Conservation (phyloP, 352 stramenopile species). For the Blastocystis sp. region DNA sequence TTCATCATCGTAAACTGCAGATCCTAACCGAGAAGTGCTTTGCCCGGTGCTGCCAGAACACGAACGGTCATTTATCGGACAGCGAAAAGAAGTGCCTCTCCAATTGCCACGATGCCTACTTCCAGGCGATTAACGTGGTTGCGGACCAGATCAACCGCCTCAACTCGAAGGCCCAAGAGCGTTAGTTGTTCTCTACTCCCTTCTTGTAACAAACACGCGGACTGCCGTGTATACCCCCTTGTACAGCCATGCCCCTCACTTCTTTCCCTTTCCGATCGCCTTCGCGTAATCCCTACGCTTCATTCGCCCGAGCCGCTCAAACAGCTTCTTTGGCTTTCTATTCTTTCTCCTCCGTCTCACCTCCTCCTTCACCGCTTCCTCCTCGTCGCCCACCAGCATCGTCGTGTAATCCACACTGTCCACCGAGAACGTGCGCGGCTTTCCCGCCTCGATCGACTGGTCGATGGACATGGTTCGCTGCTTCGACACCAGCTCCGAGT, state of each 20-base stretch:
- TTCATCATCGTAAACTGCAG: not conserved
- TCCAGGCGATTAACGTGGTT: constrained; percentile 47
- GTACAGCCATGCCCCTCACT: not conserved
- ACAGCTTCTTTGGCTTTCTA: constrained; percentile 35
- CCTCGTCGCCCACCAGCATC: constrained; percentile 58
- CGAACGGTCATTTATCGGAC: constrained; percentile 1
- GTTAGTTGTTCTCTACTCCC: not conserved
- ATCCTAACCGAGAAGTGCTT: constrained; percentile 23
- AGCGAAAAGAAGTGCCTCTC: constrained; percentile 47
- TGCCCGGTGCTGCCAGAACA: constrained; percentile 24
- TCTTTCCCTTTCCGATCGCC: constrained; percentile 1
- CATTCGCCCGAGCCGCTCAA: not conserved
- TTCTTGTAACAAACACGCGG: constrained; percentile 13
- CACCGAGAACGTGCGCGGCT: constrained; percentile 48
- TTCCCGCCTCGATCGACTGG: constrained; percentile 15
- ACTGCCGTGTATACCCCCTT: not conserved
- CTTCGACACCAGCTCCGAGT: constrained; percentile 60
- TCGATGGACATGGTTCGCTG: constrained; percentile 64
- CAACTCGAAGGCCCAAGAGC: constrained; percentile 22
- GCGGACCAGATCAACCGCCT: constrained; percentile 9
- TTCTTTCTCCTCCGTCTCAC: constrained; percentile 20
- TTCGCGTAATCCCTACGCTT: constrained; percentile 43
- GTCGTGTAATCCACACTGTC: constrained; percentile 65
- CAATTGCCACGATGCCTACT: constrained; percentile 51
- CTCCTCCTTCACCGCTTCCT: constrained; percentile 66